Percentiles rank a stretch among this genome's conserved stretches.
Evolutionary conservation across 2,329 filamentous ascomycete species (phyloP).

Genomic region (Bertia moriformis): DNA sequence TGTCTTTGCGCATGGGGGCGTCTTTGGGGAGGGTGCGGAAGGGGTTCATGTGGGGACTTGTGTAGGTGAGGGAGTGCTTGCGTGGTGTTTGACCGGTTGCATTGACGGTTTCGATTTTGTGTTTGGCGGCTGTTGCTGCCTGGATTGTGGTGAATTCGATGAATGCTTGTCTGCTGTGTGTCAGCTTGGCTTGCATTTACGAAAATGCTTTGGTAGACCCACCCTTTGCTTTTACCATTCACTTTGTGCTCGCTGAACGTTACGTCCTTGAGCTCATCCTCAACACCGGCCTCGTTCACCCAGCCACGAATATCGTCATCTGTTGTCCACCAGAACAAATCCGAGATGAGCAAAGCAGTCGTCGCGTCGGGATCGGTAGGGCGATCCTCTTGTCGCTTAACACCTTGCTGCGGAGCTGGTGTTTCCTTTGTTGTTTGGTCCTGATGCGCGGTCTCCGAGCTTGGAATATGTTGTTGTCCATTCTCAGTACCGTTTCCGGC

Average conservation of each 20-base stretch:
- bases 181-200: slow-evolving; percentile 2
- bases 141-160: slow-evolving; percentile 73
- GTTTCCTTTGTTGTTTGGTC: slow-evolving; percentile 3
- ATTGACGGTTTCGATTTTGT: slow-evolving; percentile 53
- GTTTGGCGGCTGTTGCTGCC: slow-evolving; percentile 74
- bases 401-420: slow-evolving; percentile 29
- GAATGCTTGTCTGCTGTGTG: slow-evolving; percentile 55
- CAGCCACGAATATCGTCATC: slow-evolving; percentile 89
- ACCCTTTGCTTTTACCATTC: slow-evolving; percentile 98
- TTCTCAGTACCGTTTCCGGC: neutral
- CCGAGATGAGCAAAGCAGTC: slow-evolving; percentile 69
- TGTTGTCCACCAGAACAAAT: slow-evolving; percentile 91
- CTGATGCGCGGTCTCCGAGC: neutral
- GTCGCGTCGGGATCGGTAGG: slow-evolving; percentile 45
- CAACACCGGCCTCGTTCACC: slow-evolving; percentile 64
- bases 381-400: slow-evolving; percentile 45
- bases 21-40: slow-evolving; percentile 88
- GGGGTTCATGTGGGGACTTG: slow-evolving; percentile 64
- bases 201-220: slow-evolving; percentile 15
- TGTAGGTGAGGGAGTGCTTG: slow-evolving; percentile 63
- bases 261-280: slow-evolving; percentile 76
- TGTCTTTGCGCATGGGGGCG: slow-evolving; percentile 57
- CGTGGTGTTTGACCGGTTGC: slow-evolving; percentile 36
- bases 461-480: neutral
- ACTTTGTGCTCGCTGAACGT: slow-evolving; percentile 98